Conservation (phyloP, 2,329 filamentous ascomycete species). For the Amphichorda felina region DNA sequence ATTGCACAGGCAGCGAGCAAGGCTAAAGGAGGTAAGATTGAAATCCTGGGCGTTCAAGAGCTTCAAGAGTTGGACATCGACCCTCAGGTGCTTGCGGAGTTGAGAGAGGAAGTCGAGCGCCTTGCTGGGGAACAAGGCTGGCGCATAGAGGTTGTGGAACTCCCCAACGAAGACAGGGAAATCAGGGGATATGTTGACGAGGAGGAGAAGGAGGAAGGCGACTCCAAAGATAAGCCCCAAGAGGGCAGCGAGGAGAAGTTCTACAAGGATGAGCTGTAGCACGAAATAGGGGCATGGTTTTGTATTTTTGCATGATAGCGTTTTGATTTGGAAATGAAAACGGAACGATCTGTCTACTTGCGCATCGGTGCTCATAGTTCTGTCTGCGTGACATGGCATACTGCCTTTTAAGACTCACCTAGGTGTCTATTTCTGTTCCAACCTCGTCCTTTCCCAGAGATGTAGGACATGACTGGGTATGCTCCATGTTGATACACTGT, state of each 20-base stretch:
- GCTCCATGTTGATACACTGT: too few relatives aligned
- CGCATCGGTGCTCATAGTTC: too few relatives aligned
- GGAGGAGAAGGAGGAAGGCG: constrained; percentile 25
- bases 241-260: constrained; percentile 34
- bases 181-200: constrained; percentile 60
- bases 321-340: too few relatives aligned
- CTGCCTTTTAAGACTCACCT: too few relatives aligned
- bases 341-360: too few relatives aligned
- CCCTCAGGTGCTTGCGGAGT: constrained; percentile 53
- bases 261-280: constrained; percentile 39
- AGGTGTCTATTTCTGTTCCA: too few relatives aligned
- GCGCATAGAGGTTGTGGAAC: constrained; percentile 70
- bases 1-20: constrained; percentile 27
- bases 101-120: constrained; percentile 57
- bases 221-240: constrained; percentile 9
- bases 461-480: too few relatives aligned
- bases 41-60: constrained; percentile 49
- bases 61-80: constrained; percentile 57
- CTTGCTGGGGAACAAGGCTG: constrained; percentile 61
- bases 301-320: neutral
- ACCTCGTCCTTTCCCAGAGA: too few relatives aligned
- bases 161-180: constrained; percentile 43
- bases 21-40: constrained; percentile 6
- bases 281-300: neutral
- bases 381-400: too few relatives aligned